Evolutionary conservation across 2,329 filamentous ascomycete species (phyloP).

Genomic region (Monosporascus ibericus): DNA sequence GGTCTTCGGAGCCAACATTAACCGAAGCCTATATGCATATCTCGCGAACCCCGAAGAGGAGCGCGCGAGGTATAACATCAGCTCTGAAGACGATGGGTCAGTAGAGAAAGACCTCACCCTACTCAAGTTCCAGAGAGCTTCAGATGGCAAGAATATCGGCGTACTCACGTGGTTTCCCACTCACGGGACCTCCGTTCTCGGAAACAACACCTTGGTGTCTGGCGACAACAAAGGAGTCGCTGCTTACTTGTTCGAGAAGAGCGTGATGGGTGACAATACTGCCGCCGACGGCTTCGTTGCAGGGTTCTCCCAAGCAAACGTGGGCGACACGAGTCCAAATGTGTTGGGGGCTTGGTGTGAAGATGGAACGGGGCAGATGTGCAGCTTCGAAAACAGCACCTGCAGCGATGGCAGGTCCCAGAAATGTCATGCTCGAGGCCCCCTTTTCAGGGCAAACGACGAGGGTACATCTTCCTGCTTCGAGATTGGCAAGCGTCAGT

Average conservation of each 20-base stretch:
- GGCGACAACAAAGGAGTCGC: constrained; percentile 98
- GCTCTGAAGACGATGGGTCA: constrained; percentile 45
- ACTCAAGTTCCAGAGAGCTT: constrained; percentile 68
- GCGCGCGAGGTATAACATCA: constrained; percentile 57
- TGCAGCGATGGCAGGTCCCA: constrained; percentile 66
- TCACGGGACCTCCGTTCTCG: constrained; percentile 84
- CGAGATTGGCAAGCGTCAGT: constrained; percentile 72
- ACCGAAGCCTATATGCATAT: constrained; percentile 83
- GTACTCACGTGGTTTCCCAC: constrained; percentile 87
- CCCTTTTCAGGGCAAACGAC: constrained; percentile 61
- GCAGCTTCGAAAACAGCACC: constrained; percentile 75
- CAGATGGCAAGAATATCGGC: constrained; percentile 71
- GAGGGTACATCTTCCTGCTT: constrained; percentile 68
- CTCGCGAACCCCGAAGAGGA: constrained; percentile 77
- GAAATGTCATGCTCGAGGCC: constrained; percentile 68
- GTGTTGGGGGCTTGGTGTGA: constrained; percentile 85
- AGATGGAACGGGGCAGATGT: constrained; percentile 67
- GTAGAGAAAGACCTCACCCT: constrained; percentile 72
- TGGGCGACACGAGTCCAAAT: constrained; percentile 88
- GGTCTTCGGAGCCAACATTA: constrained; percentile 74
- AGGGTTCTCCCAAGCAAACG: constrained; percentile 86
- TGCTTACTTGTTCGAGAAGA: constrained; percentile 75
- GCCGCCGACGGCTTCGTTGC: constrained; percentile 70
- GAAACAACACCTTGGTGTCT: constrained; percentile 84
- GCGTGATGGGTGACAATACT: constrained; percentile 45